Percentiles rank a stretch among this genome's conserved stretches.
Conservation (phyloP, 106 monocot species). For the Platanthera guangdongensis region DNA sequence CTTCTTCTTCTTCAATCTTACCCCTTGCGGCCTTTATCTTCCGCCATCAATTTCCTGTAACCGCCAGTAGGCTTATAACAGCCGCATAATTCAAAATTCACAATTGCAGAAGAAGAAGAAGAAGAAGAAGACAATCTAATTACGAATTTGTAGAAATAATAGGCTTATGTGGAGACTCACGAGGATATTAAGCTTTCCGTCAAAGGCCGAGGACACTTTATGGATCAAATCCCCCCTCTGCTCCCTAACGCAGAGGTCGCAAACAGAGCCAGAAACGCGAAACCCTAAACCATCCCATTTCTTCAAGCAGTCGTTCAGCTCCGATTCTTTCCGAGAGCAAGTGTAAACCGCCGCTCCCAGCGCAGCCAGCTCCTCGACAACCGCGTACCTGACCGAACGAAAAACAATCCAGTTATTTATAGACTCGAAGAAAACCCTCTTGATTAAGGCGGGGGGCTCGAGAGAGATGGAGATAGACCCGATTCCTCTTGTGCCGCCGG, state of each 20-base stretch:
- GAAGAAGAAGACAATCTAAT: no score
- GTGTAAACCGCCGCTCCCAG: slow-evolving; percentile 59
- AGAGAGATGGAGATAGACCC: slow-evolving; percentile 2
- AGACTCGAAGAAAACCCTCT: no score
- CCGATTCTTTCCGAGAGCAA: slow-evolving; percentile 45
- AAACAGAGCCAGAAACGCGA: slow-evolving; percentile 42
- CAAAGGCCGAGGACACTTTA: slow-evolving; percentile 24
- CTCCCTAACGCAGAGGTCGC: slow-evolving; percentile 32
- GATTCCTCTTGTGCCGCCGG: slow-evolving; percentile 14
- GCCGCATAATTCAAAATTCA: no score
- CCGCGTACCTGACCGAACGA: slow-evolving; percentile 22
- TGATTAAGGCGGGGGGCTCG: background rate
- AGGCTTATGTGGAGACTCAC: slow-evolving; percentile 12
- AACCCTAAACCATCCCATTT: slow-evolving; percentile 29
- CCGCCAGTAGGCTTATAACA: no score
- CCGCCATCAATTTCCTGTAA: no score
- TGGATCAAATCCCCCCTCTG: slow-evolving; percentile 45
- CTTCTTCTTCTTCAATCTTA: no score
- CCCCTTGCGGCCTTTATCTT: no score
- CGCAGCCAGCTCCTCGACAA: slow-evolving; percentile 51
- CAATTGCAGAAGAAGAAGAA: no score
- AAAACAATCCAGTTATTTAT: background rate
- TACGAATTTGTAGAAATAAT: background rate
- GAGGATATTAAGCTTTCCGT: slow-evolving; percentile 58
- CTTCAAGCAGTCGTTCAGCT: slow-evolving; percentile 37